These are phyloP conservation scores for Botrytis paeoniae DNA, from an alignment of 2,329 filamentous ascomycete species.

Conservation along the genomic window DNA sequence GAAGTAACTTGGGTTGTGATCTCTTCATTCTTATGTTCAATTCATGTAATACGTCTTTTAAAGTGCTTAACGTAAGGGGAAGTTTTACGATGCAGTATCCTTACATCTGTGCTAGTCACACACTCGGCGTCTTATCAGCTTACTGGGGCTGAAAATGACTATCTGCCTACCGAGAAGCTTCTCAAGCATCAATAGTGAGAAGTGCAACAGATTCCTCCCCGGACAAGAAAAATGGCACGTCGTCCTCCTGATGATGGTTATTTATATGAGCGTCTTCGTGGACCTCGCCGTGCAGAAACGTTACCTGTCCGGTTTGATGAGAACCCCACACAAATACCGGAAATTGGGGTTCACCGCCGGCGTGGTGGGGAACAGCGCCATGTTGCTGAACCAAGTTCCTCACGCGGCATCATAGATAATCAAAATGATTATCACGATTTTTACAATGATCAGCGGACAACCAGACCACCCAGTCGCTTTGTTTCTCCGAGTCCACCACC, in stretches of 20 bases:
- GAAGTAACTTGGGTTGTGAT: background rate
- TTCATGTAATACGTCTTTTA: background rate
- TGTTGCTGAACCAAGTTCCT: background rate
- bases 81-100: background rate
- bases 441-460: background rate
- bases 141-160: slow-evolving; percentile 4
- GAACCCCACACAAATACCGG: background rate
- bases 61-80: background rate
- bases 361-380: background rate
- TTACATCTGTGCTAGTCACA: background rate
- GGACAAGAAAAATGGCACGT: background rate
- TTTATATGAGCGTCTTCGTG: background rate
- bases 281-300: slow-evolving; percentile 3
- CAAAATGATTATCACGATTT: background rate
- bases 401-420: background rate
- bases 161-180: background rate
- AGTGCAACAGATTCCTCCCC: background rate
- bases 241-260: background rate
- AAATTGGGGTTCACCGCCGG: background rate
- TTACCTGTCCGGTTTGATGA: slow-evolving; percentile 8
- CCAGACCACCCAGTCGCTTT: background rate
- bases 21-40: background rate
- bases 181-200: background rate
- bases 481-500: background rate
- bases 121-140: slow-evolving; percentile 8